phyloP scores from a whole-genome alignment of 2,329 filamentous ascomycete genomes.

The Xylariaceae sp. region DNA sequence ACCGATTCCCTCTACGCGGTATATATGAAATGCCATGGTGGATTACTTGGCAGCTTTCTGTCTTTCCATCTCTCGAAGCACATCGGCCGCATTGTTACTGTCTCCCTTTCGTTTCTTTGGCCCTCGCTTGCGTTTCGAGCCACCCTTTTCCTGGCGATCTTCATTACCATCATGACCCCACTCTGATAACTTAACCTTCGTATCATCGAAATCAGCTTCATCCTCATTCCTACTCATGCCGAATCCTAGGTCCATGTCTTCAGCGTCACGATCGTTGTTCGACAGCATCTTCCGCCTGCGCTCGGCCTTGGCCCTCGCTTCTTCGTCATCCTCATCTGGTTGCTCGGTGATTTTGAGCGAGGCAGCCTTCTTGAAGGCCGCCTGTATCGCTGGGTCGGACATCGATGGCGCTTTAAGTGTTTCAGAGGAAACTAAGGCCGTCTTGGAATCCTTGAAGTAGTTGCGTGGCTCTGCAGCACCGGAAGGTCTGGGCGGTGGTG shows the following conservation, averaged over 20 bases:
- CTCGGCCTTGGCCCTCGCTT: constrained; percentile 55
- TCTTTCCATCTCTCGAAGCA: constrained; percentile 71
- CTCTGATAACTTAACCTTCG: constrained; percentile 62
- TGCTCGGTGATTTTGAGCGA: constrained; percentile 49
- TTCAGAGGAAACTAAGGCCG: constrained; percentile 49
- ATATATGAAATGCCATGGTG: too few relatives aligned
- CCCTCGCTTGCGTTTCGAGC: constrained; percentile 62
- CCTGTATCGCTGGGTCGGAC: constrained; percentile 73
- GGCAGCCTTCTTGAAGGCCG: constrained; percentile 81
- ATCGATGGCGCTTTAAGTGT: constrained; percentile 50
- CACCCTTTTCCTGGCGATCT: constrained; percentile 38
- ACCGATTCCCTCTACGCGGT: too few relatives aligned
- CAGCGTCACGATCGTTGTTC: constrained; percentile 71
- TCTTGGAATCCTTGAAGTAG: constrained; percentile 60
- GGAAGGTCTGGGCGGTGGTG: constrained; percentile 40
- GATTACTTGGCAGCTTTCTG: constrained; percentile 35
- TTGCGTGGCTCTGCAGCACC: constrained; percentile 40
- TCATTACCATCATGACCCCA: constrained; percentile 55
- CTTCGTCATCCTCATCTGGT: constrained; percentile 36
- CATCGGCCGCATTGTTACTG: constrained; percentile 73
- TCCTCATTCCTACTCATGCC: constrained; percentile 84
- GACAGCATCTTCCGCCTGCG: constrained; percentile 71
- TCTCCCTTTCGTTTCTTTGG: constrained; percentile 75
- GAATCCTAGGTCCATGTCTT: constrained; percentile 93
- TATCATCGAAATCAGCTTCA: constrained; percentile 72